These are phyloP conservation scores for Ogataea pilisensis DNA, from an alignment of 805 yeast species.

Conservation along the genomic window DNA sequence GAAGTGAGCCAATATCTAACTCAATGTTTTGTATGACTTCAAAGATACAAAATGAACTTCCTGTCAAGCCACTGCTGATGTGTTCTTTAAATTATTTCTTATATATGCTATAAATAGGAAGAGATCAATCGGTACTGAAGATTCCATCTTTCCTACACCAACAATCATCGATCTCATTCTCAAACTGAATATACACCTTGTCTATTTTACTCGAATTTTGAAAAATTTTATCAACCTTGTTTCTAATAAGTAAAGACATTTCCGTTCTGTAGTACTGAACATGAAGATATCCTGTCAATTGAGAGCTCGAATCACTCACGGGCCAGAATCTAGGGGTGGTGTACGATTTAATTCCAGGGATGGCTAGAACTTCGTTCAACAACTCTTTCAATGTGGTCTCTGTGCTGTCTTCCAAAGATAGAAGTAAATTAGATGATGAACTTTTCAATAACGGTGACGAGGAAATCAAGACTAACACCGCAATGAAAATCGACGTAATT, in stretches of 20 bases:
- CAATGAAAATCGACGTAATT: constrained; percentile 83
- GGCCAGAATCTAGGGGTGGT: constrained; percentile 95
- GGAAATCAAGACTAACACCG: constrained; percentile 70
- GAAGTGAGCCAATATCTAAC: too few species aligned
- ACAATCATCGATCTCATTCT: constrained; percentile 37
- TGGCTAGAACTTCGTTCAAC: constrained; percentile 59
- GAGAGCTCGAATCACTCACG: constrained; percentile 31
- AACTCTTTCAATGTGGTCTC: constrained; percentile 62
- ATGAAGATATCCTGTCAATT: constrained; percentile 75
- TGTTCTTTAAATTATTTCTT: too few species aligned
- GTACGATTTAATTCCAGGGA: constrained; percentile 80
- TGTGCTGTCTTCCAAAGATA: constrained; percentile 49
- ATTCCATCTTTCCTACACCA: constrained; percentile 34
- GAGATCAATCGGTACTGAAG: constrained; percentile 20
- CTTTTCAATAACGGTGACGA: constrained; percentile 82
- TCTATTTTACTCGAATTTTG: constrained; percentile 17
- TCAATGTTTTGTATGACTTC: too few species aligned
- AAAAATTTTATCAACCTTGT: constrained; percentile 27
- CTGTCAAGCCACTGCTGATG: too few species aligned
- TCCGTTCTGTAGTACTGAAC: constrained; percentile 54
- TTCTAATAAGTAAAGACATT: constrained; percentile 24
- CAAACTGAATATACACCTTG: constrained; percentile 30
- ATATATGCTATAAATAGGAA: too few species aligned
- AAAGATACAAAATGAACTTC: too few species aligned
- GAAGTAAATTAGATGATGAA: constrained; percentile 67